A percentile compares a stretch with the other conserved stretches of the same genome.
phyloP scores from a whole-genome alignment of 257 asterid species.

The Lavandula angustifolia region DNA sequence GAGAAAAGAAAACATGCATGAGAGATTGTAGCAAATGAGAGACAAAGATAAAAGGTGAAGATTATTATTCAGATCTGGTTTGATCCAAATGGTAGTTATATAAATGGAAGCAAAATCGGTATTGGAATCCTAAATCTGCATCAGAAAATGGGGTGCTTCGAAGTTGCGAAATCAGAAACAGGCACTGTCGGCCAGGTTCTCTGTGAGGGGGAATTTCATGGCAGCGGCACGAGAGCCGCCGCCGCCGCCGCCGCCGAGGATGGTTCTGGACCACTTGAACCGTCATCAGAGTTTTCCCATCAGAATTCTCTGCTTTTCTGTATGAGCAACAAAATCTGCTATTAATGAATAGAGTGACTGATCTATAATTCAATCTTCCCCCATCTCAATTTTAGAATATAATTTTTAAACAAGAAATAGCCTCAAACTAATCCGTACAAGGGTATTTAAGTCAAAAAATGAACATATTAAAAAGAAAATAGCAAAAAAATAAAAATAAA shows the following conservation, averaged over 20 bases:
- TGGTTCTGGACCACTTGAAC: slow-evolving; percentile 28
- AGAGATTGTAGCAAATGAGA: slow-evolving; percentile 32
- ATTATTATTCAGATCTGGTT: slow-evolving; percentile 9
- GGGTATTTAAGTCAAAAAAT: too few relatives aligned
- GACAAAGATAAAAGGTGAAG: slow-evolving; percentile 32
- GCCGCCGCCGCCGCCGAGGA: slow-evolving; percentile 50
- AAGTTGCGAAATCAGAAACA: slow-evolving; percentile 35
- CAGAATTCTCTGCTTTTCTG: neutral
- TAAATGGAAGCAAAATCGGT: neutral
- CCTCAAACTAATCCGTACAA: too few relatives aligned
- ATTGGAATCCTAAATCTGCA: slow-evolving; percentile 19
- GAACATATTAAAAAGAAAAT: too few relatives aligned
- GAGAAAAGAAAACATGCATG: slow-evolving; percentile 24
- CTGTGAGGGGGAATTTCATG: slow-evolving; percentile 30
- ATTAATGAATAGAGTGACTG: too few relatives aligned
- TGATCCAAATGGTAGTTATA: slow-evolving; percentile 26
- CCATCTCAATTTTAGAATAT: too few relatives aligned
- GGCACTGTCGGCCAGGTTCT: slow-evolving; percentile 40
- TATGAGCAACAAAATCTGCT: too few relatives aligned
- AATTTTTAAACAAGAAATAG: too few relatives aligned
- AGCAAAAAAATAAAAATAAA: too few relatives aligned
- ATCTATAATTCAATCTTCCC: too few relatives aligned
- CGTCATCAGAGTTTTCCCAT: neutral
- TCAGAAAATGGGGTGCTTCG: slow-evolving; percentile 33
- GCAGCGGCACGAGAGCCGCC: slow-evolving; percentile 39